These are phyloP conservation scores for Rhodotorula kratochvilovae DNA, from an alignment of 768 basidiomycete species.

Conservation along the genomic window DNA sequence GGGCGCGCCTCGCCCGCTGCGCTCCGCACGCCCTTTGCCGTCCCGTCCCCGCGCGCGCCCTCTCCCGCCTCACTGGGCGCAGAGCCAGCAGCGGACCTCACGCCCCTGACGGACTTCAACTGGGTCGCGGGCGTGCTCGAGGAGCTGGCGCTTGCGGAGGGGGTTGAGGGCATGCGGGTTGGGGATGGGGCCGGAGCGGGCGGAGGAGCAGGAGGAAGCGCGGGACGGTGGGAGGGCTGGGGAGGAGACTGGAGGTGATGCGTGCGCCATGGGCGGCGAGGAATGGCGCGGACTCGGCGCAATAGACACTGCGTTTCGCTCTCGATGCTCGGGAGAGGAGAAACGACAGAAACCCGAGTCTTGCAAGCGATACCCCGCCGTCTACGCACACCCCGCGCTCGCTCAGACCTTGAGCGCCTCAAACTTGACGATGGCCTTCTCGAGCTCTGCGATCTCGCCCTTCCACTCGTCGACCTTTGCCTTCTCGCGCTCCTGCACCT, in stretches of 20 bases:
- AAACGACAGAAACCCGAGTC: not conserved
- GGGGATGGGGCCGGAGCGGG: not conserved
- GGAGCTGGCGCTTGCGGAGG: constrained; percentile 14
- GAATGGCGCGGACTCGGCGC: not conserved
- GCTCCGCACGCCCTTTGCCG: too few relatives aligned
- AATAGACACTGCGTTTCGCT: not conserved
- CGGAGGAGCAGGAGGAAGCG: not conserved
- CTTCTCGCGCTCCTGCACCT: constrained; percentile 67
- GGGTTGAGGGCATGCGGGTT: not conserved
- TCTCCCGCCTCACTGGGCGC: not conserved
- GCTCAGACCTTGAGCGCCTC: constrained; percentile 12
- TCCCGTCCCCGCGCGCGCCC: too few relatives aligned
- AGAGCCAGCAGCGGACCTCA: constrained; percentile 54
- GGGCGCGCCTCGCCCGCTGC: too few relatives aligned
- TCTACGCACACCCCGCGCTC: not conserved
- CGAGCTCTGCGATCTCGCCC: constrained; percentile 20
- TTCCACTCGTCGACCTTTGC: constrained; percentile 34
- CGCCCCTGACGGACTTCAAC: constrained; percentile 77
- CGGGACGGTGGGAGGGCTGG: constrained; percentile 14
- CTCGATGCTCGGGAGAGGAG: too few relatives aligned
- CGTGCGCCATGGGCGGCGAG: not conserved
- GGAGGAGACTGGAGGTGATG: constrained; percentile 9
- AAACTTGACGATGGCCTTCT: constrained; percentile 27
- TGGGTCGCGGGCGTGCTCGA: constrained; percentile 64
- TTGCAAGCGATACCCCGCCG: too few relatives aligned